Conservation (phyloP, 2,329 filamentous ascomycete species). For the Exophiala sp. region DNA sequence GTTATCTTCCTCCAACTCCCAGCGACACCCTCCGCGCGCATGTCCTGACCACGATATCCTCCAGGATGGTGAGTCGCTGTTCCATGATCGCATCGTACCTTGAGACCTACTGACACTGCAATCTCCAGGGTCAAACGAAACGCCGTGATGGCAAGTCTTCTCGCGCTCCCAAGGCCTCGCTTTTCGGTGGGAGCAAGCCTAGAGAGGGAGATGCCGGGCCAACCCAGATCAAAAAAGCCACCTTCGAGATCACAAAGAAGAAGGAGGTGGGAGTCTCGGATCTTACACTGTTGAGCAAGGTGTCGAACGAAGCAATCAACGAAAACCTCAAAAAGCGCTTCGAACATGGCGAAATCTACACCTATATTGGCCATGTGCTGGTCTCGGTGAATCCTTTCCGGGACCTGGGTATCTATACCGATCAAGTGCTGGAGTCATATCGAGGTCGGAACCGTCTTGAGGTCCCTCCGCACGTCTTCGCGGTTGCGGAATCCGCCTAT, state of each 20-base stretch:
- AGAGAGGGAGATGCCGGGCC: slow-evolving; percentile 40
- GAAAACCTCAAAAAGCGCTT: slow-evolving; percentile 98
- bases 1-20: background rate
- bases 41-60: slow-evolving; percentile 15
- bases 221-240: slow-evolving; percentile 84
- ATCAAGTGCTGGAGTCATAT: slow-evolving; percentile 86
- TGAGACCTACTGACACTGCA: slow-evolving; percentile 12
- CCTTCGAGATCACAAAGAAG: slow-evolving; percentile 95
- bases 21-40: slow-evolving; percentile 9
- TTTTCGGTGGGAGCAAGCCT: slow-evolving; percentile 28
- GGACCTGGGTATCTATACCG: slow-evolving; percentile 96
- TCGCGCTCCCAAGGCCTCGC: slow-evolving; percentile 27
- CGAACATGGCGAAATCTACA: slow-evolving; percentile 96
- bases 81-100: background rate
- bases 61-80: slow-evolving; percentile 16
- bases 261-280: slow-evolving; percentile 99
- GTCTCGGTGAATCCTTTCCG: slow-evolving; percentile 98
- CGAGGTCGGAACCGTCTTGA: slow-evolving; percentile 95
- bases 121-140: slow-evolving; percentile 30
- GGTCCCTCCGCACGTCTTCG: slow-evolving; percentile 89
- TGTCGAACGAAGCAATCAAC: slow-evolving; percentile 98
- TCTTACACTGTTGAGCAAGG: slow-evolving; percentile 94
- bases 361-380: slow-evolving; percentile 98
- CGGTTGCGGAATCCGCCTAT: slow-evolving; percentile 90
- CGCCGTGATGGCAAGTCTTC: slow-evolving; percentile 30